Base-by-base conservation (phyloP, 108 stramenopile species). In the Fragilaria crotonensis region DNA sequence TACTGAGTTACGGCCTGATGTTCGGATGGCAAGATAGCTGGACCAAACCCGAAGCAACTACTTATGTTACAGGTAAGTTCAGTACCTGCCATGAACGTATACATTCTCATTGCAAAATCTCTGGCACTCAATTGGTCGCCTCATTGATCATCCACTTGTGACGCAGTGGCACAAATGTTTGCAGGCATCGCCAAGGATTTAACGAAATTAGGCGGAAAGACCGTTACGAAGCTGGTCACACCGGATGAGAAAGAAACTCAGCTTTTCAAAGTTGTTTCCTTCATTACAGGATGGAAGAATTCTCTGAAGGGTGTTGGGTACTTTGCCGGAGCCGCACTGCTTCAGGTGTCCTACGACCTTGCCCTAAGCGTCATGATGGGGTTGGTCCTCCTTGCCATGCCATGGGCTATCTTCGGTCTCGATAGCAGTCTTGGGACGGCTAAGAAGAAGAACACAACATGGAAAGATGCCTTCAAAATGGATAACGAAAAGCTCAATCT, bases 261-360 rank as follows among this genome's bases (percentile, higher is more conserved):
- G 31, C 61, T 96, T 19, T 96, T 96, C 62, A 84, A 75, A 53
- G 46, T 95, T 25, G 96, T 96, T 0, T 84, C 81, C 27, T 61
- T 94, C 53, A 67, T 96, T 18, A 96, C 96, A 23, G 96, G 96
- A 45, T 91, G 90, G 90, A 96, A 96, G 60, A 96, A 96, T 73
- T 86, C 88, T 26, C 72, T 95, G 30, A 96, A 96, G 70, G 96
- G 96, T 30, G 89, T 95, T 17, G 94, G 94, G 27, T 90, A 91
- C 50, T 89, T 95, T 57, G 52, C 88, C 5, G 94, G 94, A 25
- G 79, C 77, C 58, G 83, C 86, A 1, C 60, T 95, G 55, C 33
- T 95, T 22, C 73, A 75, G 54, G 77, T 95, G 20, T 72, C 58
- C 51, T 95, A 91, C 57, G 80, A 89, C 33, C 57, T 78, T 9